Evolutionary conservation across 2,329 filamentous ascomycete genomes (phyloP).

Genomic region (Diplodia seriata): DNA sequence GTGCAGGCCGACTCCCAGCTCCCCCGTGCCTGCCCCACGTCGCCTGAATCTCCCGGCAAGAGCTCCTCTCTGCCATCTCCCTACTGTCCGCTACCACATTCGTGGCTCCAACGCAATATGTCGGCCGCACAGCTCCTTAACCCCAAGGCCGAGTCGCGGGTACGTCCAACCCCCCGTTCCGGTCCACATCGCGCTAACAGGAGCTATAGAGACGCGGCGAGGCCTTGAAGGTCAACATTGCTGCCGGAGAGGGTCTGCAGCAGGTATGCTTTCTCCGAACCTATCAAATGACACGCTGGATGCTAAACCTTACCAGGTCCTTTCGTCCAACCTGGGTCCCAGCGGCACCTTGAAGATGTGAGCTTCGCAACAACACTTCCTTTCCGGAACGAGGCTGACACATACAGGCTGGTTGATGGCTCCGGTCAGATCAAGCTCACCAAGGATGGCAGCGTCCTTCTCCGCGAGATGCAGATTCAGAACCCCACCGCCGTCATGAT

Average conservation of each 20-base stretch:
- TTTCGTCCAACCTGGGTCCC: slow-evolving; percentile 95
- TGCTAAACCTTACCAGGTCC: slow-evolving; percentile 71
- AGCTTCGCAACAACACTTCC: slow-evolving; percentile 56
- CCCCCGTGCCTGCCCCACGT: slow-evolving; percentile 18
- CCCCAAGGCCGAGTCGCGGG: slow-evolving; percentile 97
- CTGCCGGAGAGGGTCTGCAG: slow-evolving; percentile 81
- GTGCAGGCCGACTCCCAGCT: slow-evolving; percentile 28
- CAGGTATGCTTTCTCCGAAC: slow-evolving; percentile 53
- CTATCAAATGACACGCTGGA: not conserved
- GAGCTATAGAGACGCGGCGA: slow-evolving; percentile 83
- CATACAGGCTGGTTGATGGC: slow-evolving; percentile 65
- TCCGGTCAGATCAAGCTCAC: slow-evolving; percentile 90
- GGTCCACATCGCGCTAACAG: slow-evolving; percentile 51
- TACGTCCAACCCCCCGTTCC: slow-evolving; percentile 56
- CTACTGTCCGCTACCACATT: not conserved
- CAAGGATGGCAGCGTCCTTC: slow-evolving; percentile 92
- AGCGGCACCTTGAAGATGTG: slow-evolving; percentile 96
- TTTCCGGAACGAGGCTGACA: slow-evolving; percentile 40
- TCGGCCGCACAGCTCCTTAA: slow-evolving; percentile 98
- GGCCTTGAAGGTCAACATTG: slow-evolving; percentile 96
- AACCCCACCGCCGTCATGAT: slow-evolving; percentile 93
- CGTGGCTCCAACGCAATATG: slow-evolving; percentile 61
- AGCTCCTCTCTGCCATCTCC: slow-evolving; percentile 24
- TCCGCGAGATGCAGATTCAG: slow-evolving; percentile 88
- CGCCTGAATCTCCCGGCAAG: slow-evolving; percentile 15